These are phyloP conservation scores for Excoecaria agallocha DNA, from an alignment of 345 rosid genomes.

Conservation along the genomic window DNA sequence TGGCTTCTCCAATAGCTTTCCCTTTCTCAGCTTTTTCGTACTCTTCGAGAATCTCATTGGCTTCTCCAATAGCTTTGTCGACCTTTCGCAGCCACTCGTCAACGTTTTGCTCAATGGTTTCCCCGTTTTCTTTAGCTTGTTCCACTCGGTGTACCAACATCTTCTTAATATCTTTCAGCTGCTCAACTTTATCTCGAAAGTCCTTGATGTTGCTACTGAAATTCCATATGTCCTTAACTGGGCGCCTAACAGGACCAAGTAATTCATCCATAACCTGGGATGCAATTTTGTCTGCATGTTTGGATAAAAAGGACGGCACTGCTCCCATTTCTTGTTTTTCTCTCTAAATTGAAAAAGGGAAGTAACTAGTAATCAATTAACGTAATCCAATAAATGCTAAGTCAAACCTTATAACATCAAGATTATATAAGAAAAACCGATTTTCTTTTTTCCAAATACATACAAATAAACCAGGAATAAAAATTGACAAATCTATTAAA, in stretches of 20 bases:
- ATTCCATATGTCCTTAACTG: background rate
- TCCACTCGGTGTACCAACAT: conserved; percentile 9
- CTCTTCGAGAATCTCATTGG: background rate
- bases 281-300: too few relatives aligned
- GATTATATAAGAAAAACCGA: too few relatives aligned
- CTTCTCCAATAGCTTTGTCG: background rate
- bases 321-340: too few relatives aligned
- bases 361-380: background rate
- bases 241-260: background rate
- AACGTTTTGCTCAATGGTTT: conserved; percentile 5
- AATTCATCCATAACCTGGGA: too few relatives aligned
- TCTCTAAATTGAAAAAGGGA: too few relatives aligned
- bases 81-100: conserved; percentile 4
- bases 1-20: background rate
- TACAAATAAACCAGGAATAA: too few relatives aligned
- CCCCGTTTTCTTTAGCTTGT: conserved; percentile 1
- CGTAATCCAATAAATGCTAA: background rate
- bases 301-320: too few relatives aligned
- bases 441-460: too few relatives aligned
- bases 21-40: too few relatives aligned
- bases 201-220: conserved; percentile 14
- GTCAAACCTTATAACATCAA: too few relatives aligned
- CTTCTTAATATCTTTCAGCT: background rate
- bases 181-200: conserved; percentile 7
- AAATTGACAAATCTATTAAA: too few relatives aligned